Evolutionary conservation across 2,329 filamentous ascomycete species (phyloP).

Genomic region (Aspergillus sp.): DNA sequence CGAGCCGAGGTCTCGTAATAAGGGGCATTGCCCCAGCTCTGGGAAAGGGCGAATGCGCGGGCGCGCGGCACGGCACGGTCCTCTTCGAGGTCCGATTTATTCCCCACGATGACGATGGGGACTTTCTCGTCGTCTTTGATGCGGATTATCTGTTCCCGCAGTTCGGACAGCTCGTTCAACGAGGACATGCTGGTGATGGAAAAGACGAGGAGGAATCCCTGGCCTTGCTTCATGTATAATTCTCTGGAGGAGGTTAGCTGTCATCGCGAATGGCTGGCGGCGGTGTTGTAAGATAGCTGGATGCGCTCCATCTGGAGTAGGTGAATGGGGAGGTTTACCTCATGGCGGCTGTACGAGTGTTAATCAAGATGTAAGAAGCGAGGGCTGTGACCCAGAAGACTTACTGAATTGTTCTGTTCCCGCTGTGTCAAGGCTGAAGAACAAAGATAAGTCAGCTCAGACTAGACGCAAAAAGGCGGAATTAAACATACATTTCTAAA

Average conservation of each 20-base stretch:
- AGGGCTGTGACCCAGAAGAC: constrained; percentile 31
- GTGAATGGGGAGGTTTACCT: constrained; percentile 42
- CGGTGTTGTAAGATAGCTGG: neutral
- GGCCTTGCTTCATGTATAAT: constrained; percentile 89
- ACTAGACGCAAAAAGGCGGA: neutral
- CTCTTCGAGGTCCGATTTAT: constrained; percentile 88
- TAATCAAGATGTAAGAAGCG: constrained; percentile 1
- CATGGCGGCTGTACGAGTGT: constrained; percentile 49
- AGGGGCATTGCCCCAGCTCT: constrained; percentile 79
- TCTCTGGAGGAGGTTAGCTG: constrained; percentile 53
- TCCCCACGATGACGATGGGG: constrained; percentile 86
- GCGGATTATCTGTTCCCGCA: constrained; percentile 85
- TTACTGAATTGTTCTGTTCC: constrained; percentile 91
- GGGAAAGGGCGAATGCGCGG: constrained; percentile 79
- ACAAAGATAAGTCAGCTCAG: constrained; percentile 11
- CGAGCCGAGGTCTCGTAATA: constrained; percentile 90
- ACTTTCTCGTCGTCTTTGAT: constrained; percentile 86
- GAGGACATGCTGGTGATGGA: constrained; percentile 84
- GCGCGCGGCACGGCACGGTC: constrained; percentile 74
- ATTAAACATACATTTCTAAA: constrained; percentile 71
- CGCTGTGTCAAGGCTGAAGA: constrained; percentile 73
- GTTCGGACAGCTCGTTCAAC: constrained; percentile 73
- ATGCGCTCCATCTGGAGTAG: neutral
- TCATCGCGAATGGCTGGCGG: neutral
- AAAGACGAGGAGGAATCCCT: constrained; percentile 89